A percentile compares a stretch with the other conserved stretches of the same genome.
These are phyloP conservation scores for Hordeum vulgare DNA, from an alignment of 176 grass and related monocot genomes.

Conservation along the genomic window DNA sequence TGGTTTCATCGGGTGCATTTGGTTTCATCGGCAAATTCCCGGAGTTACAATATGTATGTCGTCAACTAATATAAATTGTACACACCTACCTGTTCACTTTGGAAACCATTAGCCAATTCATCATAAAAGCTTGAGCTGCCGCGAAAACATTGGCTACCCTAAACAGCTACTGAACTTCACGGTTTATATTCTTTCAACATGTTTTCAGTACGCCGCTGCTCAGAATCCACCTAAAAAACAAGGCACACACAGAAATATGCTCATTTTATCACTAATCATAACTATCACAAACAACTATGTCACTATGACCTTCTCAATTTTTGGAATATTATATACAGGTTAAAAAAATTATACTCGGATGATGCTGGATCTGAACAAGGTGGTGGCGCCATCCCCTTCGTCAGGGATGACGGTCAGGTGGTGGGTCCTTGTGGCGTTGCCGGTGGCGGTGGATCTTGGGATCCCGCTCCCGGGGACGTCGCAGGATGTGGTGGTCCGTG, in stretches of 20 bases:
- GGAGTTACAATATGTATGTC: background rate
- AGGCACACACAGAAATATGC: background rate
- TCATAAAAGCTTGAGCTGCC: background rate
- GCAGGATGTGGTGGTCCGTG: too few relatives aligned
- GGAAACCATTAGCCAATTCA: background rate
- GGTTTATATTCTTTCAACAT: background rate
- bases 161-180: background rate
- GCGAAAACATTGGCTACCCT: background rate
- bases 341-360: background rate
- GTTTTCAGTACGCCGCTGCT: background rate
- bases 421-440: too few relatives aligned
- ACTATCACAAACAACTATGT: background rate
- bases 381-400: too few relatives aligned
- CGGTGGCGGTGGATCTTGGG: too few relatives aligned
- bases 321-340: background rate
- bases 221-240: background rate
- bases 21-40: too few relatives aligned
- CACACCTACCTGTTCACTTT: background rate
- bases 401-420: too few relatives aligned
- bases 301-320: background rate
- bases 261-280: background rate
- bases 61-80: background rate
- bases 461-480: too few relatives aligned
- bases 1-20: too few relatives aligned
- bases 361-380: too few relatives aligned